Base-by-base conservation (phyloP, 164 flowering plant genomes). In the Platanus orientalis region DNA sequence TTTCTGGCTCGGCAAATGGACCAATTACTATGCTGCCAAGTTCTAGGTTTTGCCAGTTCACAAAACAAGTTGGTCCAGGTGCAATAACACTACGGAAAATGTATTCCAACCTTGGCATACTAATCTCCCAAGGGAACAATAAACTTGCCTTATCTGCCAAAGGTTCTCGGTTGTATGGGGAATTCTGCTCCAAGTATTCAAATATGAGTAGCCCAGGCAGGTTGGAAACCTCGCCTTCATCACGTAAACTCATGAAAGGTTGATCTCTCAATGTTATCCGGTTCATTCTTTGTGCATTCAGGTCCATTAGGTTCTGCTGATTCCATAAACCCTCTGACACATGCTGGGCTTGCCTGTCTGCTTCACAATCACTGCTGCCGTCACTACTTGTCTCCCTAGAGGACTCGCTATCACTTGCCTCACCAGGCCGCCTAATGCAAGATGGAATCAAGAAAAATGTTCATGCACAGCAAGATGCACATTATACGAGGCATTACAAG, bases 91-190 rank as follows among this genome's bases (percentile, higher is more conserved):
- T n/a, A n/a, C n/a, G n/a, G n/a, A n/a, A n/a, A n/a, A n/a, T n/a
- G n/a, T n/a, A n/a, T n/a, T n/a, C n/a, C n/a, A n/a, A n/a, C n/a
- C n/a, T n/a, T n/a, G n/a, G n/a, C n/a, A n/a, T n/a, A n/a, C n/a
- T n/a, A n/a, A n/a, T n/a, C n/a, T n/a, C n/a, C n/a, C n/a, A n/a
- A 61, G 7, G 12, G 36, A 48, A 54, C 17, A 13, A 32, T 54
- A 16, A 65, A 69, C 78, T 71, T 70, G 68, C 96, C 90, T 89
- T 87, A 44, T 85, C 90, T 47, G 76, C 57, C 30, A 89, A 69
- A 40, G 93, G 96, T 66, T 69, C 71, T 9, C 96, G 84, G 42
- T 60, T 36, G 61, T 77, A 72, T 2, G 96, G 96, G 19, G 68
- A 72, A 54, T 79, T 84, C 17, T 63, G 71, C 64, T 87, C 96